A percentile compares a stretch with the other conserved stretches of the same genome.
Evolutionary conservation across 139 green algal species (phyloP).

Genomic region (Volvox africanus): DNA sequence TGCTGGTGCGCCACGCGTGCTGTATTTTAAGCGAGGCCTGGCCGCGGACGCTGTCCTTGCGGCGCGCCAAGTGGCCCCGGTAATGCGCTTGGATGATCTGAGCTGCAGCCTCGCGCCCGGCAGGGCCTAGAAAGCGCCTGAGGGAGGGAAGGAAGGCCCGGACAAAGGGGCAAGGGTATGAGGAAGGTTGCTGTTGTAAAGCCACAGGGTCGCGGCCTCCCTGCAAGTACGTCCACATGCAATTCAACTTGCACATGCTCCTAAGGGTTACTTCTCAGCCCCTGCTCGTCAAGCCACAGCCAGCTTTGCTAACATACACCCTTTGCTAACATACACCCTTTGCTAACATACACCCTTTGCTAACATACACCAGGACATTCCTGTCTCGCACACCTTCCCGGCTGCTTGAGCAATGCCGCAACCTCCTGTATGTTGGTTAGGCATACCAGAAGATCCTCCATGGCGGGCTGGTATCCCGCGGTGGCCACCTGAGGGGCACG

Average conservation of each 20-base stretch:
- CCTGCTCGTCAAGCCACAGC: too few relatives aligned
- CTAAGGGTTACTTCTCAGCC: too few relatives aligned
- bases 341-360: too few relatives aligned
- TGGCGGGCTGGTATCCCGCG: constrained; percentile 37
- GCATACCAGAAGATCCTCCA: constrained; percentile 73
- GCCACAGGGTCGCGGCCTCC: too few relatives aligned
- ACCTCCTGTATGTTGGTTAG: constrained; percentile 76
- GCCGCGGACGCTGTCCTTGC: constrained; percentile 35
- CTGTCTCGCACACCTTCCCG: constrained; percentile 44
- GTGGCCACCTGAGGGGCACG: neutral
- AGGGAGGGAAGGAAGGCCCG: neutral
- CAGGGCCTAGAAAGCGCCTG: constrained; percentile 62
- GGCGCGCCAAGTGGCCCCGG: constrained; percentile 59
- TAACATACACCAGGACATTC: neutral
- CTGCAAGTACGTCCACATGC: too few relatives aligned
- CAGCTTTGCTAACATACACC: too few relatives aligned
- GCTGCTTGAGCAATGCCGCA: constrained; percentile 63
- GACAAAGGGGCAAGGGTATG: neutral
- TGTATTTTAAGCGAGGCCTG: constrained; percentile 60
- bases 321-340: too few relatives aligned
- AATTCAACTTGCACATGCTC: too few relatives aligned
- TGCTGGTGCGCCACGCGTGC: constrained; percentile 55
- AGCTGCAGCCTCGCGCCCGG: constrained; percentile 55
- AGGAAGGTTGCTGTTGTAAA: too few relatives aligned
- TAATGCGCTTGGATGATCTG: constrained; percentile 68